Conservation (phyloP, 1,284 basidiomycete species). For the Leccinum subrobustum region DNA sequence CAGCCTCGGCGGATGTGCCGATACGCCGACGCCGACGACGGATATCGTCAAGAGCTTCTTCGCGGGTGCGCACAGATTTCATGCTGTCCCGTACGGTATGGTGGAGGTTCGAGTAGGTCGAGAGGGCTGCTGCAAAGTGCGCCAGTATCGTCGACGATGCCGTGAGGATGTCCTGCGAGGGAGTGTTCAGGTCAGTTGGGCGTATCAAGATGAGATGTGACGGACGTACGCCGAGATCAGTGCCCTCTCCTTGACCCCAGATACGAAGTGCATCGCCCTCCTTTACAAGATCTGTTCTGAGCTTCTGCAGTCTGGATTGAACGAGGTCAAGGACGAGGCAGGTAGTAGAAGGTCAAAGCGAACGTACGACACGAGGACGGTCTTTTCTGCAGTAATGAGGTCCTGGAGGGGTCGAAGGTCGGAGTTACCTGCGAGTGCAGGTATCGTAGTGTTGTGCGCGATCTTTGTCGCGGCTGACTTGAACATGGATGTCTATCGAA, state of each 20-base stretch:
- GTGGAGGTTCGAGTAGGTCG: conserved; percentile 74
- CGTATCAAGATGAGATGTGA: not conserved
- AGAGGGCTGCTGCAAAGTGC: conserved; percentile 69
- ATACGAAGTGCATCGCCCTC: conserved; percentile 72
- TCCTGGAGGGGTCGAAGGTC: conserved; percentile 85
- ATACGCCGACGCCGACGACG: conserved; percentile 70
- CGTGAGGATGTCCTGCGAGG: conserved; percentile 67
- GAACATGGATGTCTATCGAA: conserved; percentile 52
- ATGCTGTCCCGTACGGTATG: conserved; percentile 72
- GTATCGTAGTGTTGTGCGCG: conserved; percentile 82
- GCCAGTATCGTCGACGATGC: conserved; percentile 72
- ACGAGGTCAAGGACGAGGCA: not conserved
- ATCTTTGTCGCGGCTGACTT: conserved; percentile 72
- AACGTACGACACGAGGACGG: conserved; percentile 70
- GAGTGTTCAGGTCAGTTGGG: not conserved
- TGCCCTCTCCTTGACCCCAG: conserved; percentile 87
- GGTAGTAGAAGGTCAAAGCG: not conserved
- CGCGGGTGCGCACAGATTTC: conserved; percentile 79
- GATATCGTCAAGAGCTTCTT: conserved; percentile 82
- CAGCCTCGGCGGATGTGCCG: conserved; percentile 76
- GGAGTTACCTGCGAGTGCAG: conserved; percentile 75
- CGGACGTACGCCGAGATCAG: conserved; percentile 73
- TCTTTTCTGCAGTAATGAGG: conserved; percentile 87
- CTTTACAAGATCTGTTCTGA: conserved; percentile 65
- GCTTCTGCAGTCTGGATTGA: conserved; percentile 55